Evolutionary conservation across 2,329 filamentous ascomycete genomes (phyloP).

Genomic region (Pyrenophora teres): DNA sequence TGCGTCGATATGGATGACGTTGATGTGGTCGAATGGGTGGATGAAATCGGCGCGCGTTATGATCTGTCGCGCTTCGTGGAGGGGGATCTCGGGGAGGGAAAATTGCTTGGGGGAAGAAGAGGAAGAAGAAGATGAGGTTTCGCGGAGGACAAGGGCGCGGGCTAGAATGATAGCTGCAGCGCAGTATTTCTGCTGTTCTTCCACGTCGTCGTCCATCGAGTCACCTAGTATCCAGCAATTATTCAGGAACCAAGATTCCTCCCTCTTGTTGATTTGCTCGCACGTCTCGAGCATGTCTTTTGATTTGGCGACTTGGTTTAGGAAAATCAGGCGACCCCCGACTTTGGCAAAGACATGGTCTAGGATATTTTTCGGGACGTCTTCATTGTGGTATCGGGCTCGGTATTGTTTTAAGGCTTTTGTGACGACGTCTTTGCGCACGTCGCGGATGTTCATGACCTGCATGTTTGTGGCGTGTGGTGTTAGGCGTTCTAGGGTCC

Average conservation of each 20-base stretch:
- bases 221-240: constrained; percentile 74
- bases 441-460: constrained; percentile 79
- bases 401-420: constrained; percentile 77
- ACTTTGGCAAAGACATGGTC: constrained; percentile 82
- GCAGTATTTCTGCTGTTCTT: constrained; percentile 95
- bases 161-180: constrained; percentile 93
- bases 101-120: constrained; percentile 66
- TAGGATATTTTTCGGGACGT: constrained; percentile 60
- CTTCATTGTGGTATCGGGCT: constrained; percentile 70
- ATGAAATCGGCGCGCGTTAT: constrained; percentile 97
- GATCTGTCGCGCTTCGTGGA: constrained; percentile 62
- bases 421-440: constrained; percentile 76
- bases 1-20: constrained; percentile 92
- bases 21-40: constrained; percentile 85
- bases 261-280: constrained; percentile 68
- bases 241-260: constrained; percentile 81
- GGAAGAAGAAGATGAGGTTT: constrained; percentile 46
- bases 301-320: constrained; percentile 85
- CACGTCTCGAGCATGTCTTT: constrained; percentile 80
- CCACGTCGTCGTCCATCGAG: constrained; percentile 92
- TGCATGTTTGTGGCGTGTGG: constrained; percentile 92
- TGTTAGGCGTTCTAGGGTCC: constrained; percentile 94
- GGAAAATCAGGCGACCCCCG: constrained; percentile 85
- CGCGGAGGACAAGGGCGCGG: constrained; percentile 81
- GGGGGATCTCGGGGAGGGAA: constrained; percentile 71